phyloP scores from a whole-genome alignment of 257 asterid genomes.

The Verbascum thapsus region DNA sequence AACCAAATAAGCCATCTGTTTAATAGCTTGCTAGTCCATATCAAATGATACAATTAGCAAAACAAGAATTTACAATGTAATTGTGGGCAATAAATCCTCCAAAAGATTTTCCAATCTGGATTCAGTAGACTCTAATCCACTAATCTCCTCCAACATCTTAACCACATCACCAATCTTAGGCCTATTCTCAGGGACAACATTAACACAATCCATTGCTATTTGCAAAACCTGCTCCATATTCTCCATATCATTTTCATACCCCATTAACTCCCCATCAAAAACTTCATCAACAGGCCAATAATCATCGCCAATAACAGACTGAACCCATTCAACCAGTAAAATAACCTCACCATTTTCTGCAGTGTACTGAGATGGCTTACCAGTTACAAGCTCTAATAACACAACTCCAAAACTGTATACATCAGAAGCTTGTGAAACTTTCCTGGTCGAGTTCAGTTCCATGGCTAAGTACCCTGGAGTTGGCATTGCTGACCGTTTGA shows the following conservation, averaged over 20 bases:
- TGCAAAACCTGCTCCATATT: neutral
- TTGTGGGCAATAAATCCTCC: constrained; percentile 16
- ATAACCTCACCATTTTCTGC: neutral
- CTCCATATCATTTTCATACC: neutral
- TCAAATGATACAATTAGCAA: no score
- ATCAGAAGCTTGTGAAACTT: constrained; percentile 29
- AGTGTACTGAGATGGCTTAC: neutral
- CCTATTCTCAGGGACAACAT: neutral
- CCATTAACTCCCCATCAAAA: neutral
- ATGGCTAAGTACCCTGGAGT: constrained; percentile 32
- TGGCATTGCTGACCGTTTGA: neutral
- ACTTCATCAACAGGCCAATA: neutral
- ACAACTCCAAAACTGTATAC: constrained; percentile 38
- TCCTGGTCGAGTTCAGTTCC: constrained; percentile 15
- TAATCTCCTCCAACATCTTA: constrained; percentile 15
- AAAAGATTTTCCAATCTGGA: constrained; percentile 5
- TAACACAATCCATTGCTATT: constrained; percentile 23
- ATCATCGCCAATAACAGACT: neutral
- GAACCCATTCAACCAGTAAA: neutral
- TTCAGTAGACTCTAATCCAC: neutral
- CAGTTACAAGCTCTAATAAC: constrained; percentile 27
- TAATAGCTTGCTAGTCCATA: no score
- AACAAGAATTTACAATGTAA: neutral
- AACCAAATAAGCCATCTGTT: no score
- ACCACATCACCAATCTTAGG: constrained; percentile 13